Evolutionary conservation across 2,329 filamentous ascomycete genomes (phyloP), one percentile per base, ranked within the genome.

Genomic region (Aureobasidium pullulans): DNA sequence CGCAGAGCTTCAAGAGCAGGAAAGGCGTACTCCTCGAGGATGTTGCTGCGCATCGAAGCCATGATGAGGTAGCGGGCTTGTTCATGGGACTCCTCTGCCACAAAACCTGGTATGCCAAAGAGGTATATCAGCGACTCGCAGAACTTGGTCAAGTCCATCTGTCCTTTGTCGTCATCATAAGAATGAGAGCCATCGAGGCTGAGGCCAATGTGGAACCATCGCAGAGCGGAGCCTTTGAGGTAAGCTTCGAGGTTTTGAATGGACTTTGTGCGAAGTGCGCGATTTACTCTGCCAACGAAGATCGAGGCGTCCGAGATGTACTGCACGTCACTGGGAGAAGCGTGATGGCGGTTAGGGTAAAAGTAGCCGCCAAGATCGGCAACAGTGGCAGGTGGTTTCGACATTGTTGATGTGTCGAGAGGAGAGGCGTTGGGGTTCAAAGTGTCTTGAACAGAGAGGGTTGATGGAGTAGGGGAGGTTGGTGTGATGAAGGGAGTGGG

Each of bases 301-400:
- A 15, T 50, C 1, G 11, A 43, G 44, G 37, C 46, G 36, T 59
- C 29, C 9, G 37, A 15, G 6, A 48, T 59, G 29, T 32, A 43
- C 13, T 53, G 36, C 9, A 1, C 19, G 29, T 19, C 19, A 4
- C 11, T 16, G 46, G 13, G 10, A 6, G 19, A 6, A 8, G 1
- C 29, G 28, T n/a, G n/a, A 11, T 6, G 7, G 11, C 15, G n/a
- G 16, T 56, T 19, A 23, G 44, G 57, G 16, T 44, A 37, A 19
- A 59, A 59, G 46, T 42, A 34, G 11, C 52, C 39, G 46, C 57
- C 57, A 36, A 59, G 3, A 11, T 59, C 57, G 4, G 34, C 29
- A 9, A 52, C 16, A 13, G 44, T 50, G 32, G 57, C 57, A 42
- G 15, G 6, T 36, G 44, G 34, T 29, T 2, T 23, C 23, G 23